Evolutionary conservation across 108 stramenopile genomes (phyloP), one percentile per base, ranked within the genome.

Genomic region (Fistulifera solaris): DNA sequence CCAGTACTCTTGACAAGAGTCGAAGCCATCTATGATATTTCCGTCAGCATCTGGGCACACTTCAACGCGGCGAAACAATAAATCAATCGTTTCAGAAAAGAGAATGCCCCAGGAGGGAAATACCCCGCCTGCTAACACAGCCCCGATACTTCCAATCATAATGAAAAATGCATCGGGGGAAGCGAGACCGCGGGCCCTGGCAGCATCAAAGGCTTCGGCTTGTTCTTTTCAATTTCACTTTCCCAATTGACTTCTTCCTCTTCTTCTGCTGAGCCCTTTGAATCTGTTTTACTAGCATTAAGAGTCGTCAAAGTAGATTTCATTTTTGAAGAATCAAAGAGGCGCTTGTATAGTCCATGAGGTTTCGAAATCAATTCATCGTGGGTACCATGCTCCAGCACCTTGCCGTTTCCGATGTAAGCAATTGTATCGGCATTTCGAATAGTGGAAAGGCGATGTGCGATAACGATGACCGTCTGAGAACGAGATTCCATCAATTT

Each of bases 371-470:
- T 72, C n/a, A 81, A 59, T 49, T 65, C 65, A 38, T 69, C 71
- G 40, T 77, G 76, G 25, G 54, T 51, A 16, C 76, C 78, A 53
- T 65, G 69, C 50, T 88, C 87, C 39, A 68, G 54, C 14, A 88
- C 63, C 31, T 63, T 67, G 4, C 87, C 87, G 26, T 68, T 73
- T 14, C 64, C 73, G 56, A 88, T 71, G 48, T 80, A 69, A 17
- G 78, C 87, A 48, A 88, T 88, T 1, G 78, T 71, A 54, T 88
- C 87, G 41, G 77, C 76, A 40, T 82, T 80, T 19, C 80, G 65
- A 35, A 96, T 79, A 6, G 95, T 95, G n/a, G 74, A 71, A 28
- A 89, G 62, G 1, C 58, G 66, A 58, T 95, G 94, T 8, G 94
- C 89, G 62, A 95, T 87, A 1, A 92, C 72, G 52, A 95, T 70